Base-by-base conservation (phyloP, 768 basidiomycete genomes). In the Lactarius pseudohatsudake region DNA sequence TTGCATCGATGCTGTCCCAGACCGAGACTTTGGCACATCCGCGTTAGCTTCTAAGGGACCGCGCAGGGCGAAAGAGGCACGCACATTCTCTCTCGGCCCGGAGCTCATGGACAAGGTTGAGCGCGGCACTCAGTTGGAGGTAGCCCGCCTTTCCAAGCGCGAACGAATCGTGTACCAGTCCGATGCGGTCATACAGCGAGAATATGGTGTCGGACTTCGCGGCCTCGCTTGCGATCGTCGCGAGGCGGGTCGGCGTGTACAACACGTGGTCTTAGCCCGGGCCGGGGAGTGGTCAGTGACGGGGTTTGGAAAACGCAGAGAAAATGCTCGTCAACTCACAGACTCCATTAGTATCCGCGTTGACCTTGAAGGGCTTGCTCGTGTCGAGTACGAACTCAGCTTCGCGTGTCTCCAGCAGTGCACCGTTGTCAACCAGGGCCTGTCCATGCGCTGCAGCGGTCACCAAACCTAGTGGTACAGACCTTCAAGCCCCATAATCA, bases 101-200 rank as follows among this genome's bases (percentile, higher is more conserved):
- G 70, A 96, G 79, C 56, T 83, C 81, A 59, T 89, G 80, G 55
- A 94, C 80, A 55, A 98, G 80, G 28, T 84, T 85, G 71, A 99
- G 80, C 1, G 89, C 85, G 67, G 86, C 88, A 72, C 92, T 93
- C 40, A 93, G 82, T 65, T 87, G 82, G 58, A 87, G 80, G 72
- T 91, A 84, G 2, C 95, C 95, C n/a, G 94, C 90, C 73, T 88
- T 86, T 58, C 92, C 85, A 36, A 98, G 83, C 1, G 89, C 89
- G 72, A 90, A 81, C 0, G 89, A 82, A 72, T 98, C 97, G 58
- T 89, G 84, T 26, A 96, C 86, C 32, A 99, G 81, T n/a, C 96
- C 96, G 71, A 98, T 88, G 28, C 93, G 85, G 74, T 99, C 96
- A 64, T 92, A 87, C 66, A 94, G 78, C 1, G 88, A 82, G 79